Percentiles rank a stretch among this genome's conserved stretches.
These are phyloP conservation scores for Neophaeococcomyces mojaviensis DNA, from an alignment of 2,329 filamentous ascomycete genomes.

Conservation along the genomic window DNA sequence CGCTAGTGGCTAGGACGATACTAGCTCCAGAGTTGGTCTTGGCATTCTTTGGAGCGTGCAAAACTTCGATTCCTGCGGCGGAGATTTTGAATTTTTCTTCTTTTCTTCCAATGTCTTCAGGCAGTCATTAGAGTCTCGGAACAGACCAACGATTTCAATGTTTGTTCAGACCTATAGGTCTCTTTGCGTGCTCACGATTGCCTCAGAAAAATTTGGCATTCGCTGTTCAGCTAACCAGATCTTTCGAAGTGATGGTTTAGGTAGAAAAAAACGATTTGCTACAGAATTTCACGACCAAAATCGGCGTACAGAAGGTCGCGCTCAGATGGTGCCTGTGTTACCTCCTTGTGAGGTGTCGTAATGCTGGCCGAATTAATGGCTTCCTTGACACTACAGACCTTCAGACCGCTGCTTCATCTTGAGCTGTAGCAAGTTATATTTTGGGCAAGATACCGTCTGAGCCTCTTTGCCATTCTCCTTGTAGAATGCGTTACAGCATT, in stretches of 20 bases:
- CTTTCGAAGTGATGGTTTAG: conserved; percentile 47
- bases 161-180: conserved; percentile 78
- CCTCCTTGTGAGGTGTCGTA: too few species aligned
- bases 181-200: conserved; percentile 96
- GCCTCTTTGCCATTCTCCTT: conserved; percentile 67
- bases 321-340: too few species aligned
- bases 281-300: conserved; percentile 13
- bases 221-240: conserved; percentile 64
- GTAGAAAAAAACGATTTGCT: conserved; percentile 26
- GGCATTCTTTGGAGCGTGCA: too few species aligned
- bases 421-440: conserved; percentile 66
- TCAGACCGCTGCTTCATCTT: conserved; percentile 69
- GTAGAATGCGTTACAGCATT: conserved; percentile 90
- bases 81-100: conserved; percentile 45
- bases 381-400: background rate
- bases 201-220: conserved; percentile 73
- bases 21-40: too few species aligned
- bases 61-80: too few species aligned
- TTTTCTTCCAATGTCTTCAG: conserved; percentile 54
- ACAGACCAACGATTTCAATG: conserved; percentile 68
- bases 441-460: conserved; percentile 75
- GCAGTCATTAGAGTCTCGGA: conserved; percentile 99
- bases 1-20: too few species aligned
- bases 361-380: background rate
- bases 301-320: background rate